These are phyloP conservation scores for Elaeis oleifera DNA, from an alignment of 202 grass and related monocot species.

Conservation along the genomic window DNA sequence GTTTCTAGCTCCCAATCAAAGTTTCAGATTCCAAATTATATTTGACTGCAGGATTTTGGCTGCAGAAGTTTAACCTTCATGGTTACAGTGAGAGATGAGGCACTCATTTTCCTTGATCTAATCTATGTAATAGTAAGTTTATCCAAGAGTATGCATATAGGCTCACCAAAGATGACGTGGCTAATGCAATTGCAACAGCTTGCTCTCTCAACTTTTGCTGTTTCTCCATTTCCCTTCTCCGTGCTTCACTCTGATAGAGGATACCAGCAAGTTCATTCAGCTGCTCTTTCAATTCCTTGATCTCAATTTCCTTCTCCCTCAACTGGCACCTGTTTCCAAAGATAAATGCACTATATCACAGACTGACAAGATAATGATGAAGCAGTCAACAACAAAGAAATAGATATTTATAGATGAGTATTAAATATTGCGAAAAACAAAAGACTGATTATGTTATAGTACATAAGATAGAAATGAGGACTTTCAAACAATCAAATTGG, in stretches of 20 bases:
- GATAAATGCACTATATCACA: conserved; percentile 6
- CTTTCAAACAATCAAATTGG: too few relatives aligned
- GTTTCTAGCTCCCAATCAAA: too few relatives aligned
- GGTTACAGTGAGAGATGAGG: too few relatives aligned
- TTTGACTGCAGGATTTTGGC: too few relatives aligned
- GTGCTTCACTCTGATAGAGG: conserved; percentile 78
- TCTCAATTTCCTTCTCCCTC: conserved; percentile 77
- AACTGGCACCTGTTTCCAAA: conserved; percentile 58
- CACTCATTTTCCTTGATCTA: too few relatives aligned
- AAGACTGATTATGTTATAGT: too few relatives aligned
- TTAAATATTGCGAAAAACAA: too few relatives aligned
- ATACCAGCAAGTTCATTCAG: conserved; percentile 85
- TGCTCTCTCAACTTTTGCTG: conserved; percentile 79
- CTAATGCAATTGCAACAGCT: conserved; percentile 31
- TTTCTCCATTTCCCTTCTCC: conserved; percentile 85
- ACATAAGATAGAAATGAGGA: too few relatives aligned
- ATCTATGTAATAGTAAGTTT: too few relatives aligned
- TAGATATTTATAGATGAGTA: not conserved
- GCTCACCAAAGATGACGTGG: conserved; percentile 48
- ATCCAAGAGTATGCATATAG: conserved; percentile 18
- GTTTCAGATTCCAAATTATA: too few relatives aligned
- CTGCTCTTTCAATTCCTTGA: conserved; percentile 95
- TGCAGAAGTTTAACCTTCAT: too few relatives aligned
- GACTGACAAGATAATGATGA: not conserved
- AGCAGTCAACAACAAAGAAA: not conserved